Percentiles rank a stretch among this genome's conserved stretches.
phyloP scores from a whole-genome alignment of 2,329 filamentous ascomycete genomes.

The Basipetospora chlamydospora region DNA sequence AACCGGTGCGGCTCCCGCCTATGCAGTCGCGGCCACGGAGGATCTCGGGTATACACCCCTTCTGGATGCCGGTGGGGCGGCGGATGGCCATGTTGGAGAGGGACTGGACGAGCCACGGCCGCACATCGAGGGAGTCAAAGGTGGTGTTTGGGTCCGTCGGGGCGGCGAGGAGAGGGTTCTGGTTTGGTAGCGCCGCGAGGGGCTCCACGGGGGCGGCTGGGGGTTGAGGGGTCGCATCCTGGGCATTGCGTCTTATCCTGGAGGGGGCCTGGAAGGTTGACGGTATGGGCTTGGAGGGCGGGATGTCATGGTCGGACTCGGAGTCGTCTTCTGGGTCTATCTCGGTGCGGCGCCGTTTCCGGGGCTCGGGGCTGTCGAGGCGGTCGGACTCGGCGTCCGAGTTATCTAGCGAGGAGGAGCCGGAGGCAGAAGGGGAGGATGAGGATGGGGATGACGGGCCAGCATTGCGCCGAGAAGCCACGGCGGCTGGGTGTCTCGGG shows the following conservation, averaged over 20 bases:
- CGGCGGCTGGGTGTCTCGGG: slow-evolving; percentile 1
- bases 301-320: slow-evolving; percentile 15
- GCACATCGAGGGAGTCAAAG: slow-evolving; percentile 59
- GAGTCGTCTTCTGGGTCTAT: slow-evolving; percentile 11
- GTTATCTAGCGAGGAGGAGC: background rate
- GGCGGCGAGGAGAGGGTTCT: slow-evolving; percentile 28
- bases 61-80: slow-evolving; percentile 83
- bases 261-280: slow-evolving; percentile 36
- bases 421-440: slow-evolving; percentile 1
- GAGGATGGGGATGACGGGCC: background rate
- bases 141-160: slow-evolving; percentile 43
- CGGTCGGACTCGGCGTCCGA: slow-evolving; percentile 30
- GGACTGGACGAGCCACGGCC: slow-evolving; percentile 79
- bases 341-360: slow-evolving; percentile 30
- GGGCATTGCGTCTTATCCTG: slow-evolving; percentile 29
- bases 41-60: slow-evolving; percentile 83
- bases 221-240: slow-evolving; percentile 10
- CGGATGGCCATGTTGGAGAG: slow-evolving; percentile 66
- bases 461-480: slow-evolving; percentile 1
- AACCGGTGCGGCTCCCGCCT: slow-evolving; percentile 85
- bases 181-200: slow-evolving; percentile 5
- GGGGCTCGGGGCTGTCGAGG: slow-evolving; percentile 28
- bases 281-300: background rate
- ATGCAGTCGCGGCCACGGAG: slow-evolving; percentile 86
- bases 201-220: slow-evolving; percentile 8